Evolutionary conservation across 2,329 filamentous ascomycete genomes (phyloP), one percentile per base, ranked within the genome.

Genomic region (Colletotrichum sp.): DNA sequence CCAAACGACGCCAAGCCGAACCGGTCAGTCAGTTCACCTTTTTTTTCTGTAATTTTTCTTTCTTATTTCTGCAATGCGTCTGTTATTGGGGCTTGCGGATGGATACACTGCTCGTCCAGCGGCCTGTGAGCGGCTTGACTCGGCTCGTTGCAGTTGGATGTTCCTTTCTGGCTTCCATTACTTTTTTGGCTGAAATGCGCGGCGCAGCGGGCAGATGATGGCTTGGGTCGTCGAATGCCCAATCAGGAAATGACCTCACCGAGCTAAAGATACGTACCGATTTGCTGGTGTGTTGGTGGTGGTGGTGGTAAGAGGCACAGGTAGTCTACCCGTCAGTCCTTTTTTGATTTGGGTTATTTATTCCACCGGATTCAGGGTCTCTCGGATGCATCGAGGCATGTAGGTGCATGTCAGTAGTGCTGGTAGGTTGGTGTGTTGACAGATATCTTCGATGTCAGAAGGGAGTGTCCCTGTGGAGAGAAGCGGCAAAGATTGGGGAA

Each of bases 181-280:
- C 34, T 36, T 22, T 57, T 36, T 63, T 36, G 8, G 26, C 26
- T 68, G 13, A 24, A 22, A 65, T 64, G 32, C 24, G 48, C 62
- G 13, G 34, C 22, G 32, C 18, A 22, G 18, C 39, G 39, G 13
- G 55, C 18, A 32, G 44, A 55, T 66, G 18, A 24, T 15, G 13
- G 22, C 22, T 28, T 28, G 55, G 22, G 55, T 24, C 55, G 55
- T 28, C 55, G 26, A 18, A 36, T 71, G 28, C 67, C 68, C 68
- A 75, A 75, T 65, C 60, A 60, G 60, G 44, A 24, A 52, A 65
- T 59, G 30, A 69, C n/a, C 59, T 64, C 71, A 28, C 66, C 71
- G 71, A 73, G 66, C 28, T 28, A 7, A 8, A 18, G 60, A 34
- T 71, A 74, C 65, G 71, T 73, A 69, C 30, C 22, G 26, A 15